Conservation (phyloP, 176 grass and related monocot species). For the Triticum turgidum region DNA sequence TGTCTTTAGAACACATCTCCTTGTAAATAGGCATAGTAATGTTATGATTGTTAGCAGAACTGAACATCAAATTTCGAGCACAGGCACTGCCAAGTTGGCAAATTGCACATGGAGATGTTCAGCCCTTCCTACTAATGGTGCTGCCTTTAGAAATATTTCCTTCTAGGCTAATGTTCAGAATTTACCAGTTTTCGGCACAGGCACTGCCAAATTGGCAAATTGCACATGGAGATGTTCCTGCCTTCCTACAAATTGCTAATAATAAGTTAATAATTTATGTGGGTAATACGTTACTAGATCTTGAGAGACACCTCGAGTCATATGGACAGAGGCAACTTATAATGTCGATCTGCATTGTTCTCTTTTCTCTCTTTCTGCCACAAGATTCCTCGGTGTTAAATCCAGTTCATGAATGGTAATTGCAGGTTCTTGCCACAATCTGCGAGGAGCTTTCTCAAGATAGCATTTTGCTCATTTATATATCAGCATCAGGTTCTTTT, state of each 20-base stretch:
- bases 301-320: constrained; percentile 11
- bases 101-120: background rate
- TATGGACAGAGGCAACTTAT: background rate
- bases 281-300: background rate
- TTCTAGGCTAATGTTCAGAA: too few relatives aligned
- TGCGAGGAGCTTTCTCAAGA: constrained; percentile 86
- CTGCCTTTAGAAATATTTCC: too few relatives aligned
- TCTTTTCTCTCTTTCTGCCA: background rate
- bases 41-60: background rate
- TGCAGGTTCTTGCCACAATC: constrained; percentile 84
- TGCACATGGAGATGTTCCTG: background rate
- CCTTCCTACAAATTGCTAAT: background rate
- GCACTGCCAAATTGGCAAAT: background rate
- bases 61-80: constrained; percentile 11
- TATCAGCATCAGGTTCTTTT: constrained; percentile 90
- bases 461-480: constrained; percentile 83
- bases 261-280: background rate
- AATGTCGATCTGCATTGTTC: background rate
- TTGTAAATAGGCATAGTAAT: constrained; percentile 18
- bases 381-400: background rate
- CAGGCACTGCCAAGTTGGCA: background rate
- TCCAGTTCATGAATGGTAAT: background rate
- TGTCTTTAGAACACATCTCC: background rate
- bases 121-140: background rate
- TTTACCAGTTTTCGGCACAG: background rate